phyloP scores from a whole-genome alignment of 2,329 filamentous ascomycete genomes.

The Blumeria graminis region DNA sequence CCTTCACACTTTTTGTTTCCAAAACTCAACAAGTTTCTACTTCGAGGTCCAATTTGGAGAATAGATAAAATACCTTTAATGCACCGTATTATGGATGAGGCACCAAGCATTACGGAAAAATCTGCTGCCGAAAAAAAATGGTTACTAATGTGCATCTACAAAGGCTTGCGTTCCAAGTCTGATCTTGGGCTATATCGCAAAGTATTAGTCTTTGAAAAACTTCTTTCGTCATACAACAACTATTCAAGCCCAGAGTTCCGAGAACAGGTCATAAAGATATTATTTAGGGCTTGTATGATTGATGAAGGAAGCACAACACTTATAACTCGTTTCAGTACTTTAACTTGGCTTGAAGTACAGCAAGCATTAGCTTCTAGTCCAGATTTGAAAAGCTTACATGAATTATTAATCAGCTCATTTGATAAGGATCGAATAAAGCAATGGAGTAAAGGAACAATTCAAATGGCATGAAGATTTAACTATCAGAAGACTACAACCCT shows the following conservation, averaged over 20 bases:
- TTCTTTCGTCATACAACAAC: constrained; percentile 44
- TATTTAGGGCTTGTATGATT: constrained; percentile 43
- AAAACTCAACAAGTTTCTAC: constrained; percentile 68
- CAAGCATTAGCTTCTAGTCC: constrained; percentile 22
- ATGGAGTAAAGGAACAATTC: constrained; percentile 30
- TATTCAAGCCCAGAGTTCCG: constrained; percentile 29
- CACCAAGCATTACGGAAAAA: constrained; percentile 47
- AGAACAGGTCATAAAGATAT: constrained; percentile 32
- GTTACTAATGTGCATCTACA: constrained; percentile 47
- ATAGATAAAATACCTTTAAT: constrained; percentile 49
- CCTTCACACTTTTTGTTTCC: constrained; percentile 65
- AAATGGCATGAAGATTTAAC: not conserved
- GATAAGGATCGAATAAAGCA: constrained; percentile 37
- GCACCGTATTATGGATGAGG: constrained; percentile 33
- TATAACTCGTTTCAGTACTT: constrained; percentile 47
- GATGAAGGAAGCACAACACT: constrained; percentile 57
- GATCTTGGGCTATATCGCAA: constrained; percentile 38
- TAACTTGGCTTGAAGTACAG: constrained; percentile 51
- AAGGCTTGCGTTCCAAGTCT: constrained; percentile 31
- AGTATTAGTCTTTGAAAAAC: constrained; percentile 47
- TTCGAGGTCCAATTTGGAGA: constrained; percentile 53
- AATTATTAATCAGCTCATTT: constrained; percentile 36
- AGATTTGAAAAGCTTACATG: constrained; percentile 29
- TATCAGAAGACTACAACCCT: no score
- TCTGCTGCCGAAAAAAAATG: constrained; percentile 52